phyloP scores from a whole-genome alignment of 1,284 basidiomycete species.

The Ceraceosorus bombacis region DNA sequence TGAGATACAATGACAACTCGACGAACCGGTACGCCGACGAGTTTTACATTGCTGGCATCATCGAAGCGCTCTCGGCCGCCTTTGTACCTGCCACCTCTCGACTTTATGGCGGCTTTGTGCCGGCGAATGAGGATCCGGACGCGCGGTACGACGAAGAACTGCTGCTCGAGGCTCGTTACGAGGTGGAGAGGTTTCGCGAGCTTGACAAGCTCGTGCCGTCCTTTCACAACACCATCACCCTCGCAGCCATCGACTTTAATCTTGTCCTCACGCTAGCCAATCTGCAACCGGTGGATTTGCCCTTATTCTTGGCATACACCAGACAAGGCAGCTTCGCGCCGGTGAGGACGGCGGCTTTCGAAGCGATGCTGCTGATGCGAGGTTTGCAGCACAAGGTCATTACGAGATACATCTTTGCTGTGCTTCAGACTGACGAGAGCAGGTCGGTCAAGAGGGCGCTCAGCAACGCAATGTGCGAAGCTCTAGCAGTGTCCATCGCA shows the following conservation, averaged over 20 bases:
- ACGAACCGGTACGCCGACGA: constrained; percentile 86
- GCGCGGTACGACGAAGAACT: constrained; percentile 32
- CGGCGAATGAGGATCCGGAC: constrained; percentile 27
- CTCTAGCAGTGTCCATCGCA: constrained; percentile 74
- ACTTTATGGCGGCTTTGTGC: constrained; percentile 18
- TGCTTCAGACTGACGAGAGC: constrained; percentile 78
- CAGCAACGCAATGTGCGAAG: constrained; percentile 74
- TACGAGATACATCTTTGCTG: constrained; percentile 80
- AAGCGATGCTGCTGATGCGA: constrained; percentile 82
- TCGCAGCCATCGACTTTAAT: constrained; percentile 55
- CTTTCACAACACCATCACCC: constrained; percentile 83
- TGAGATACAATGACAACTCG: constrained; percentile 91
- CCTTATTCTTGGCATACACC: constrained; percentile 78
- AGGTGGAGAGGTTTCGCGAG: constrained; percentile 78
- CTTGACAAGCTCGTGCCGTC: constrained; percentile 94
- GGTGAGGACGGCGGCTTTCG: constrained; percentile 84
- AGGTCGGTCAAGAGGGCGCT: constrained; percentile 75
- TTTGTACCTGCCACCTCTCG: constrained; percentile 53
- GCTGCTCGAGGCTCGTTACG: constrained; percentile 27
- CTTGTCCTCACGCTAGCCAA: constrained; percentile 29
- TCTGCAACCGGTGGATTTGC: constrained; percentile 71
- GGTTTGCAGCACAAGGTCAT: constrained; percentile 56
- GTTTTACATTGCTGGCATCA: constrained; percentile 78
- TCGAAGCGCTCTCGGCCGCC: constrained; percentile 71
- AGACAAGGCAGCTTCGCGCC: constrained; percentile 69